Evolutionary conservation across 2,329 filamentous ascomycete genomes (phyloP).

Genomic region (Colletotrichum echinochloae): DNA sequence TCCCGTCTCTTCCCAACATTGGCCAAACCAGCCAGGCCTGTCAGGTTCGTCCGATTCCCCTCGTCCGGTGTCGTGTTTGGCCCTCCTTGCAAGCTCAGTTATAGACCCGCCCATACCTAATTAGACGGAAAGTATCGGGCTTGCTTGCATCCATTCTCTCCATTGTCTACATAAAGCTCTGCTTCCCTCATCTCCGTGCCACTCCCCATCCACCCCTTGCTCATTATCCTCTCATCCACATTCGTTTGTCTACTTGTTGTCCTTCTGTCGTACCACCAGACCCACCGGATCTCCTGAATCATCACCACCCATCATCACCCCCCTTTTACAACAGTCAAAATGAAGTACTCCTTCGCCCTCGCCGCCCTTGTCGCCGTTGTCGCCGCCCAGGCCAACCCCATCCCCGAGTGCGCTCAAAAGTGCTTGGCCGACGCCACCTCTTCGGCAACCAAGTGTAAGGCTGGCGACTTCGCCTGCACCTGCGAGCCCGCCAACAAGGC

Average conservation of each 20-base stretch:
- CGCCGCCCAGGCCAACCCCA: slow-evolving; percentile 46
- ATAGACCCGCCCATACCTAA: slow-evolving; percentile 8
- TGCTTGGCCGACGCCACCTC: slow-evolving; percentile 52
- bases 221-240: slow-evolving; percentile 21
- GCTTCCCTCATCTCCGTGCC: slow-evolving; percentile 12
- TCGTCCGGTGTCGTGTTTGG: slow-evolving; percentile 16
- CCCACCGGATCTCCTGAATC: slow-evolving; percentile 8
- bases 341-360: slow-evolving; percentile 44
- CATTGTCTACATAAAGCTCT: slow-evolving; percentile 35
- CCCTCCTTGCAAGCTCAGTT: slow-evolving; percentile 10
- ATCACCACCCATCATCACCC: slow-evolving; percentile 24
- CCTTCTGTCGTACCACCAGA: slow-evolving; percentile 27
- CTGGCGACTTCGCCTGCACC: slow-evolving; percentile 47
- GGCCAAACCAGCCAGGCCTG: slow-evolving; percentile 18
- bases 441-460: slow-evolving; percentile 48
- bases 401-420: slow-evolving; percentile 52
- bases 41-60: slow-evolving; percentile 13
- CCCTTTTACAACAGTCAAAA: slow-evolving; percentile 23
- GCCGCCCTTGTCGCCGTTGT: slow-evolving; percentile 50
- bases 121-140: not conserved
- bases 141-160: slow-evolving; percentile 16
- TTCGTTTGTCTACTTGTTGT: slow-evolving; percentile 25
- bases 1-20: slow-evolving; percentile 2
- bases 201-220: not conserved
- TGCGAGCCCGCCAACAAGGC: slow-evolving; percentile 53